phyloP scores from a whole-genome alignment of 192 early-diverging fungal genomes.

The Entomortierella parvispora region DNA sequence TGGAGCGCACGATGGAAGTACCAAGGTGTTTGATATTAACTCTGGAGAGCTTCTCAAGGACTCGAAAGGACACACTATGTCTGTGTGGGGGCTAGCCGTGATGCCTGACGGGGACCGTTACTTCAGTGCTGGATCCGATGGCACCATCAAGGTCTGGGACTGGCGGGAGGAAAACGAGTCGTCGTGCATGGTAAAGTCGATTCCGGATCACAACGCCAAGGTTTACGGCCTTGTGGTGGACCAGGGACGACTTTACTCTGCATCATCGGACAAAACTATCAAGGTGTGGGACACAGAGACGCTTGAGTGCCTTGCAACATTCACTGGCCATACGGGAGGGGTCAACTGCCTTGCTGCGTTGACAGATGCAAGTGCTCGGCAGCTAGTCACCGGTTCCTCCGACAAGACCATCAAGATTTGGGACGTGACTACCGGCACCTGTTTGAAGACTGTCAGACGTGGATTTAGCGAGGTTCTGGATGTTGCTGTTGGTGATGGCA shows the following conservation, averaged over 20 bases:
- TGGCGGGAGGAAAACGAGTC: constrained; percentile 29
- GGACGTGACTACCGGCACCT: constrained; percentile 59
- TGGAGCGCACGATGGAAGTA: constrained; percentile 67
- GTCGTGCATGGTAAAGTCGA: constrained; percentile 38
- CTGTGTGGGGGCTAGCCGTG: constrained; percentile 68
- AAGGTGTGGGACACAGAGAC: constrained; percentile 63
- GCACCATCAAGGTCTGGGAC: constrained; percentile 67
- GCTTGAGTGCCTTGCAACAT: constrained; percentile 57
- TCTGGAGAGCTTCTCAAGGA: constrained; percentile 56
- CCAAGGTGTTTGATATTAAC: constrained; percentile 65
- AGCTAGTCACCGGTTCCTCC: constrained; percentile 41
- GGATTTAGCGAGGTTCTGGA: constrained; percentile 62
- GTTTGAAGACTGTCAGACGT: constrained; percentile 56
- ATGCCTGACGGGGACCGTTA: constrained; percentile 50
- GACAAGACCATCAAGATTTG: constrained; percentile 56
- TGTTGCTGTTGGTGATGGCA: constrained; percentile 57
- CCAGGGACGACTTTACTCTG: constrained; percentile 57
- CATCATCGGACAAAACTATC: constrained; percentile 64
- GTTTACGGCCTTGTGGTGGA: constrained; percentile 45
- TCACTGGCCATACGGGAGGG: constrained; percentile 63
- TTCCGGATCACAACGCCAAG: constrained; percentile 61
- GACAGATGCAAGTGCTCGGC: constrained; percentile 31
- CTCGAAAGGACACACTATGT: constrained; percentile 58
- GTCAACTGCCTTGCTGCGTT: constrained; percentile 62
- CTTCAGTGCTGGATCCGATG: constrained; percentile 66